Evolutionary conservation across 352 stramenopile genomes (phyloP).

Genomic region (Phytophthora hybrid): DNA sequence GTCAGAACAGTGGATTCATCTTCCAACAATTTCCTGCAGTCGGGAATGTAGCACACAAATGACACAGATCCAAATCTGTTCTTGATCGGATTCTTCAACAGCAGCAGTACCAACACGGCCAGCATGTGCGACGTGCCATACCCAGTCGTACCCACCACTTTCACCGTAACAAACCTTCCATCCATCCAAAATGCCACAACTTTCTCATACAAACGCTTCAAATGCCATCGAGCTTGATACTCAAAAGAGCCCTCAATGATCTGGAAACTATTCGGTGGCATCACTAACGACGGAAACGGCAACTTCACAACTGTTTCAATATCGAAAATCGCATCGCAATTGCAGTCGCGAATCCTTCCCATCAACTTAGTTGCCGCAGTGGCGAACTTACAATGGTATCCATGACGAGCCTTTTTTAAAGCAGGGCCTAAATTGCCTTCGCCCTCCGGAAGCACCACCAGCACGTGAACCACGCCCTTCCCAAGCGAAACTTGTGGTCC

Average conservation of each 20-base stretch:
- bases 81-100: neutral
- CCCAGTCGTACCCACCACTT: neutral
- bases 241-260: neutral
- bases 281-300: neutral
- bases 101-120: neutral
- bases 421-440: too few species aligned
- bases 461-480: neutral
- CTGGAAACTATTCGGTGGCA: neutral
- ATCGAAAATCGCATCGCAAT: neutral
- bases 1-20: neutral
- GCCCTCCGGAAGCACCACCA: too few species aligned
- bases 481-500: neutral
- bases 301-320: neutral
- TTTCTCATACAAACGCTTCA: neutral
- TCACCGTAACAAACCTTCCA: neutral
- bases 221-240: neutral
- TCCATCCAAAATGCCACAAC: neutral
- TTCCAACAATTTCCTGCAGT: neutral
- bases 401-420: neutral
- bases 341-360: neutral
- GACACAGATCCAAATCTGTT: neutral
- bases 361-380: neutral
- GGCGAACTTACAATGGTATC: neutral
- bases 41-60: conserved; percentile 10
- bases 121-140: conserved; percentile 1